These are phyloP conservation scores for Debaryomyces castellii DNA, from an alignment of 805 yeast species.

Conservation along the genomic window DNA sequence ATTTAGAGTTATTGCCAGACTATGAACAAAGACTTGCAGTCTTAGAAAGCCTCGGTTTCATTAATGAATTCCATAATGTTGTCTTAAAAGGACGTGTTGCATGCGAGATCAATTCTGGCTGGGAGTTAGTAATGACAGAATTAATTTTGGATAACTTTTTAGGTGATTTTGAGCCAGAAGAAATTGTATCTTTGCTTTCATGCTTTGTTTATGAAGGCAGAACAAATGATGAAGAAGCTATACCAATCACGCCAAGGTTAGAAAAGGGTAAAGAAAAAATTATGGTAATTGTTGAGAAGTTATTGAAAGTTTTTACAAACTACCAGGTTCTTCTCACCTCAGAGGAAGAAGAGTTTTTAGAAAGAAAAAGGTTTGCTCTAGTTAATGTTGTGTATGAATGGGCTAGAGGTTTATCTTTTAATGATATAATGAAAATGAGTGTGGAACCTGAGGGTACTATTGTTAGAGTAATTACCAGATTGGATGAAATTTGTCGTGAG, in stretches of 20 bases:
- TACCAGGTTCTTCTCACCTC: conserved; percentile 74
- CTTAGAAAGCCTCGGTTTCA: conserved; percentile 72
- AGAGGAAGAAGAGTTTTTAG: conserved; percentile 84
- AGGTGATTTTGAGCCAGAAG: conserved; percentile 92
- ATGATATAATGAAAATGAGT: conserved; percentile 85
- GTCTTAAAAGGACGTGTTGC: conserved; percentile 90
- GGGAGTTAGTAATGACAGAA: conserved; percentile 88
- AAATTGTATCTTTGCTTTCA: conserved; percentile 90
- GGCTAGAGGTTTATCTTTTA: conserved; percentile 92
- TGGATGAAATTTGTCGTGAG: conserved; percentile 94
- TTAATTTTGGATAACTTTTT: conserved; percentile 86
- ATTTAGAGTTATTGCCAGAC: conserved; percentile 86
- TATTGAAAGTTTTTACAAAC: conserved; percentile 59
- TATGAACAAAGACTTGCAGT: conserved; percentile 87
- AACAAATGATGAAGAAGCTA: conserved; percentile 61
- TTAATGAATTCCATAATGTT: conserved; percentile 74
- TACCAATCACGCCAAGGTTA: conserved; percentile 71
- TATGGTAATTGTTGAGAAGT: conserved; percentile 62
- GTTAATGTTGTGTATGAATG: conserved; percentile 96
- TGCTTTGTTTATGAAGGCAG: conserved; percentile 92
- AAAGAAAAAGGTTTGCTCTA: conserved; percentile 81
- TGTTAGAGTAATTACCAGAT: conserved; percentile 89
- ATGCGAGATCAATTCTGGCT: conserved; percentile 88
- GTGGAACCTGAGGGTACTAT: conserved; percentile 95
- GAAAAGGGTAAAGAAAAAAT: conserved; percentile 69